These are phyloP conservation scores for Hydnomerulius pinastri DNA, from an alignment of 768 basidiomycete genomes.

Conservation along the genomic window DNA sequence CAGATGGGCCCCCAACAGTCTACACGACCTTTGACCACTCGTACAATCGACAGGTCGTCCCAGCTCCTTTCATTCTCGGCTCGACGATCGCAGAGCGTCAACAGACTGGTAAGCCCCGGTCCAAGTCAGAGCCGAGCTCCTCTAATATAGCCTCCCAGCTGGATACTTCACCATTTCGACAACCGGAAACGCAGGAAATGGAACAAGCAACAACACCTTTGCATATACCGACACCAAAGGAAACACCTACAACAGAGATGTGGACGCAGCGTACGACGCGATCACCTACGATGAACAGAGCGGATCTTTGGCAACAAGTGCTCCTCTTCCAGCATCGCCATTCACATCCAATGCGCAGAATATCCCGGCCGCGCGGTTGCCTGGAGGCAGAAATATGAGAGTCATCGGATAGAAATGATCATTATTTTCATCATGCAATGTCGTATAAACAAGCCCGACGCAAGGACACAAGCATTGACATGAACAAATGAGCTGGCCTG, in stretches of 20 bases:
- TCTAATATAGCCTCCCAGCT: slow-evolving; percentile 32
- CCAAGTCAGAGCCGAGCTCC: neutral
- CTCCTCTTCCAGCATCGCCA: slow-evolving; percentile 8
- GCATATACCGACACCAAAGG: slow-evolving; percentile 56
- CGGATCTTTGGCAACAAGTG: slow-evolving; percentile 45
- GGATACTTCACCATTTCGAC: slow-evolving; percentile 50
- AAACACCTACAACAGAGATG: slow-evolving; percentile 63
- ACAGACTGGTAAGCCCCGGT: slow-evolving; percentile 46
- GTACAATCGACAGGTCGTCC: slow-evolving; percentile 58
- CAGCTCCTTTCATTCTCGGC: slow-evolving; percentile 57
- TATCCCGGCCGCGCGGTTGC: slow-evolving; percentile 33
- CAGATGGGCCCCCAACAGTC: slow-evolving; percentile 36
- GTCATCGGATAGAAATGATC: neutral
- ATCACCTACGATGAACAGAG: slow-evolving; percentile 61
- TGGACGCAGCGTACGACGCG: slow-evolving; percentile 60
- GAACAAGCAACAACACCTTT: slow-evolving; percentile 71
- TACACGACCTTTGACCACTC: slow-evolving; percentile 64
- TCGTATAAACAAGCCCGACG: neutral
- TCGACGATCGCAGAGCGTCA: slow-evolving; percentile 64
- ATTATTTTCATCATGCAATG: neutral
- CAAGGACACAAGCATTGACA: neutral
- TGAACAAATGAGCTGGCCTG: neutral
- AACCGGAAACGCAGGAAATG: slow-evolving; percentile 60
- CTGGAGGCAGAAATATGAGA: slow-evolving; percentile 29
- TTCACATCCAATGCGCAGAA: neutral